Evolutionary conservation across 495 filamentous ascomycete genomes (phyloP).

Genomic region (Xanthoparmelia taractica): DNA sequence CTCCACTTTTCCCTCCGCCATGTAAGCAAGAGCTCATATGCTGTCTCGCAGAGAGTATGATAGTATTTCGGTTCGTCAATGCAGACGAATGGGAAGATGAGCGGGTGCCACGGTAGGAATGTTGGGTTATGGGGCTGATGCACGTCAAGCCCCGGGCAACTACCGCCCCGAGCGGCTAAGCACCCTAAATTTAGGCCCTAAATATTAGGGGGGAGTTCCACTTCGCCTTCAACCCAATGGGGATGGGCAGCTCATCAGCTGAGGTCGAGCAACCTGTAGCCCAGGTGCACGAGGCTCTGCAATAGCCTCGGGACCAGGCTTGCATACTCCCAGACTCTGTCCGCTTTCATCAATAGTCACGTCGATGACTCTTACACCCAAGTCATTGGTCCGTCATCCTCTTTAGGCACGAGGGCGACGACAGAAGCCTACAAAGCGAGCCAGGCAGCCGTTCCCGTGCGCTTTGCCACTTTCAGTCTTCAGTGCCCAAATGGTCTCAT

Average conservation of each 20-base stretch:
- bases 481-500: not conserved
- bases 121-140: no score
- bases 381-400: not conserved
- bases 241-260: conserved; percentile 7
- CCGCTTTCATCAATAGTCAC: not conserved
- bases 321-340: not conserved
- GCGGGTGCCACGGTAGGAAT: not conserved
- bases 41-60: not conserved
- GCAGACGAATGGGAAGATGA: not conserved
- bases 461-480: not conserved
- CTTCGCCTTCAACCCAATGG: not conserved
- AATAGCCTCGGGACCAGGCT: conserved; percentile 4
- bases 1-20: not conserved
- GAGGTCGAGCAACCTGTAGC: not conserved
- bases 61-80: not conserved
- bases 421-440: not conserved
- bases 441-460: conserved; percentile 9
- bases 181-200: conserved; percentile 5
- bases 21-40: not conserved
- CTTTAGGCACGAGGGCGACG: conserved; percentile 16
- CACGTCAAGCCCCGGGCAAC: no score
- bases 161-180: not conserved
- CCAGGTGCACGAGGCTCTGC: conserved; percentile 14
- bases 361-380: conserved; percentile 7
- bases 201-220: not conserved